phyloP scores from a whole-genome alignment of 345 rosid species.

The Lepidium didymum region DNA sequence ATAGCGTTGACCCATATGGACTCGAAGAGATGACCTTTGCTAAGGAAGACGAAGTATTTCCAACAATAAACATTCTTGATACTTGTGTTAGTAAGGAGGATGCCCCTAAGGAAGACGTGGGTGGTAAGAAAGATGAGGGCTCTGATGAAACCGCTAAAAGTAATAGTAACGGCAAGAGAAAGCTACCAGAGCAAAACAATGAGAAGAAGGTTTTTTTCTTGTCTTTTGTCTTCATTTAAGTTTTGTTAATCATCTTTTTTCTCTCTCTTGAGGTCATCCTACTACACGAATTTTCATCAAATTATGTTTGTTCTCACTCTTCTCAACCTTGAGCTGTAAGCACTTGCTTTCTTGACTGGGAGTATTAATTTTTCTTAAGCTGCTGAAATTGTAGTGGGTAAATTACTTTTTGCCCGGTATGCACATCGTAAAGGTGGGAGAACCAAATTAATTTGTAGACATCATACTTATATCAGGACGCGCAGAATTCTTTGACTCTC shows the following conservation, averaged over 20 bases:
- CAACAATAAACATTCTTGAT: constrained; percentile 31
- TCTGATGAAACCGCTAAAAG: constrained; percentile 35
- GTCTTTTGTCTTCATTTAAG: not conserved
- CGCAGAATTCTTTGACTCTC: not conserved
- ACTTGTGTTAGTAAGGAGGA: constrained; percentile 29
- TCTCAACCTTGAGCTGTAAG: not conserved
- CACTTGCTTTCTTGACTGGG: not conserved
- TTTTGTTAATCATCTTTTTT: not conserved
- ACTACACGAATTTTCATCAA: not conserved
- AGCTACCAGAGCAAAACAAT: constrained; percentile 41
- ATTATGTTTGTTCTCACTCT: not conserved
- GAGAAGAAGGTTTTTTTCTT: constrained; percentile 57
- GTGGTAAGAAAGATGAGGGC: constrained; percentile 35
- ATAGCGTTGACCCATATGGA: constrained; percentile 39
- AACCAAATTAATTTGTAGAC: not conserved
- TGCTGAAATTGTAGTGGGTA: not conserved
- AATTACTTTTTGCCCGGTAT: not conserved
- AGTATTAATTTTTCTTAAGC: not conserved
- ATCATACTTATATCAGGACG: not conserved
- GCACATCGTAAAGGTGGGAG: not conserved
- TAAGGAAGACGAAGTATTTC: constrained; percentile 73
- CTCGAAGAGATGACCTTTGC: constrained; percentile 82
- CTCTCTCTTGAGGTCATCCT: constrained; percentile 3
- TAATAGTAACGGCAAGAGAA: constrained; percentile 57
- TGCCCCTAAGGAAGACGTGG: constrained; percentile 15